Evolutionary conservation across 352 stramenopile genomes (phyloP).

Genomic region (Chrysophaeum taylorii): DNA sequence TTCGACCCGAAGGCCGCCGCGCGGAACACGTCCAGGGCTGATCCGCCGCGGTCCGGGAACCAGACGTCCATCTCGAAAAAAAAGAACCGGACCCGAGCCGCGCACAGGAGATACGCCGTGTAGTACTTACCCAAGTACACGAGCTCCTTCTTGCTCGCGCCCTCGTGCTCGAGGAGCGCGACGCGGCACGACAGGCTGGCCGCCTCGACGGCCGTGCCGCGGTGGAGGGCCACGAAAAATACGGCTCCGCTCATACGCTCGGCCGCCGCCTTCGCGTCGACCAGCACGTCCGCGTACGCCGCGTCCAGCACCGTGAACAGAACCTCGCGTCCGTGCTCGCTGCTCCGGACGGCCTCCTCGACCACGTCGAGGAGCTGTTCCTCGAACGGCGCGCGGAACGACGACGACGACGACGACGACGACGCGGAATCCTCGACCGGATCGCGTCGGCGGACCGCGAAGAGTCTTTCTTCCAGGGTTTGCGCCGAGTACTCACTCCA

Average conservation of each 20-base stretch:
- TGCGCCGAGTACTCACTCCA: too few relatives aligned
- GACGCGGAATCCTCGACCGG: too few relatives aligned
- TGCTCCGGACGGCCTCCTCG: not conserved
- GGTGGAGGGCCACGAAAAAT: constrained; percentile 6
- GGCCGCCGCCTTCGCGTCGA: not conserved
- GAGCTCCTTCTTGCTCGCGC: not conserved
- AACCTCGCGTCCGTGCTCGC: not conserved
- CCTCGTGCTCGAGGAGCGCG: not conserved
- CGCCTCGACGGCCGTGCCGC: not conserved
- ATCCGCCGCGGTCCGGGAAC: not conserved
- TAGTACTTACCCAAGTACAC: constrained; percentile 13
- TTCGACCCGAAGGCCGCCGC: not conserved
- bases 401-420: too few relatives aligned
- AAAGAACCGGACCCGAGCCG: not conserved
- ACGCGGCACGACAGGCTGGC: not conserved
- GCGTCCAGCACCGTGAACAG: constrained; percentile 5
- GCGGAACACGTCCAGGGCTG: constrained; percentile 2
- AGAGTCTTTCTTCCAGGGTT: too few relatives aligned
- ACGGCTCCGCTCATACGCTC: not conserved
- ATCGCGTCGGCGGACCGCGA: too few relatives aligned
- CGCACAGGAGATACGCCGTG: not conserved
- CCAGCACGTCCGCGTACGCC: constrained; percentile 7
- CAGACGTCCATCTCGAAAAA: constrained; percentile 16
- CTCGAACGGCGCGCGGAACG: constrained; percentile 7
- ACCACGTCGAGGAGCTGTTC: not conserved